phyloP scores from a whole-genome alignment of 2,329 filamentous ascomycete species.

The Aspergillus awamori region DNA sequence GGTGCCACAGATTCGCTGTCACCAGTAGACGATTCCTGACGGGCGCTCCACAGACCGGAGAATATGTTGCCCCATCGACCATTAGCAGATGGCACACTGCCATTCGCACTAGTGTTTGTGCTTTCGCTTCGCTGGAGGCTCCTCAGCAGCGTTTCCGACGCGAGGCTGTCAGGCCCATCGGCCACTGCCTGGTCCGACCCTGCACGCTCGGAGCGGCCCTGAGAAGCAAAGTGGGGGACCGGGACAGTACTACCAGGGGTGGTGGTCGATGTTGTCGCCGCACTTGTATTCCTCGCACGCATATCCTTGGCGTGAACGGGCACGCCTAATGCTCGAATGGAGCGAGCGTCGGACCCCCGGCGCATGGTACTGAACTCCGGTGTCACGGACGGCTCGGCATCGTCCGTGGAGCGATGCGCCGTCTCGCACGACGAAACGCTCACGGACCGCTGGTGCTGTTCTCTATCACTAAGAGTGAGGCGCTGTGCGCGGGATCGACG shows the following conservation, averaged over 20 bases:
- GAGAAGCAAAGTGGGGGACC: constrained; percentile 56
- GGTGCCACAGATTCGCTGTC: constrained; percentile 29
- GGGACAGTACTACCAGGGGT: constrained; percentile 54
- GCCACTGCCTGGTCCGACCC: constrained; percentile 26
- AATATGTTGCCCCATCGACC: constrained; percentile 61
- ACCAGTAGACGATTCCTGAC: constrained; percentile 52
- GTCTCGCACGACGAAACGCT: constrained; percentile 51
- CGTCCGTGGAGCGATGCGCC: constrained; percentile 38
- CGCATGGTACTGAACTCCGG: constrained; percentile 32
- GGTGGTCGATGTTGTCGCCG: constrained; percentile 56
- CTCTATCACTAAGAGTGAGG: constrained; percentile 38
- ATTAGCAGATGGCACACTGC: constrained; percentile 49
- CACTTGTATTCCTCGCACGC: constrained; percentile 50
- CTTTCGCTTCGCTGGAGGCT: constrained; percentile 58
- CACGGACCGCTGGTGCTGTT: constrained; percentile 43
- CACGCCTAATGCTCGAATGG: constrained; percentile 46
- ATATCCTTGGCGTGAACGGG: constrained; percentile 51
- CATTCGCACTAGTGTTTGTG: constrained; percentile 49
- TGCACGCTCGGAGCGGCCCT: constrained; percentile 34
- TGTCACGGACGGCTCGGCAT: constrained; percentile 30
- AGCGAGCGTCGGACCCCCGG: constrained; percentile 48
- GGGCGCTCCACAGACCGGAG: constrained; percentile 58
- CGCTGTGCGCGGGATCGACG: constrained; percentile 53
- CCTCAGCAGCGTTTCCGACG: constrained; percentile 58
- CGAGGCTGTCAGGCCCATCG: constrained; percentile 47